phyloP scores from a whole-genome alignment of 768 basidiomycete species.

The Russula dissimulans region DNA sequence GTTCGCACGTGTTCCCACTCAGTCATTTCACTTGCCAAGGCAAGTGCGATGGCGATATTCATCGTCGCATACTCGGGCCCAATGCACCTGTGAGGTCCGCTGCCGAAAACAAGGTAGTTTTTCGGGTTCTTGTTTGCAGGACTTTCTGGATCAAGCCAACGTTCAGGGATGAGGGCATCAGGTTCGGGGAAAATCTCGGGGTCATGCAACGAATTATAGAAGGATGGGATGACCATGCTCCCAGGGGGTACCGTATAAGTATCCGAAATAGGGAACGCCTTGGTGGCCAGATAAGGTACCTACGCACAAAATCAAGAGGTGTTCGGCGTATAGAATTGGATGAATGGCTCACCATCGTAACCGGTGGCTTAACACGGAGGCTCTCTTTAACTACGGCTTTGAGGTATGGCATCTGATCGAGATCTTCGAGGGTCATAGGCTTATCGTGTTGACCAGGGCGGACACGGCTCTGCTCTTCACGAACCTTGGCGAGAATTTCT shows the following conservation, averaged over 20 bases:
- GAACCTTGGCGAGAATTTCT: constrained; percentile 77
- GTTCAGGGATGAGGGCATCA: constrained; percentile 73
- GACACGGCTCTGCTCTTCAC: constrained; percentile 81
- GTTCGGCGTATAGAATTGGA: constrained; percentile 7
- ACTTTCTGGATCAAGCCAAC: constrained; percentile 83
- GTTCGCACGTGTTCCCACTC: constrained; percentile 87
- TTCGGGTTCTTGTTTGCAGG: constrained; percentile 77
- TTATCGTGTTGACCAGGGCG: constrained; percentile 68
- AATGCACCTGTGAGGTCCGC: constrained; percentile 88
- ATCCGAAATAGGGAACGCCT: constrained; percentile 85
- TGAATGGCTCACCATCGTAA: constrained; percentile 69
- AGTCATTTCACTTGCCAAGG: constrained; percentile 69
- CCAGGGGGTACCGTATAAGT: constrained; percentile 86
- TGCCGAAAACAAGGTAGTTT: constrained; percentile 94
- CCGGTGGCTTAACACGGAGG: constrained; percentile 84
- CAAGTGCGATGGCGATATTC: constrained; percentile 83
- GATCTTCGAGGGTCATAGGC: constrained; percentile 75
- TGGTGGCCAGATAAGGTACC: constrained; percentile 90
- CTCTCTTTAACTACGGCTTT: constrained; percentile 92
- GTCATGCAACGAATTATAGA: constrained; percentile 91
- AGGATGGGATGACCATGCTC: constrained; percentile 91
- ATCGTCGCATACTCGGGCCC: constrained; percentile 87
- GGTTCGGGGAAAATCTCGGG: constrained; percentile 80
- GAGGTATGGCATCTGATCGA: constrained; percentile 91
- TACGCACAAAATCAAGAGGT: constrained; percentile 23